A percentile compares a stretch with the other conserved stretches of the same genome.
Conservation (phyloP, 192 early-diverging fungal species). For the Obelidium mucronatum region DNA sequence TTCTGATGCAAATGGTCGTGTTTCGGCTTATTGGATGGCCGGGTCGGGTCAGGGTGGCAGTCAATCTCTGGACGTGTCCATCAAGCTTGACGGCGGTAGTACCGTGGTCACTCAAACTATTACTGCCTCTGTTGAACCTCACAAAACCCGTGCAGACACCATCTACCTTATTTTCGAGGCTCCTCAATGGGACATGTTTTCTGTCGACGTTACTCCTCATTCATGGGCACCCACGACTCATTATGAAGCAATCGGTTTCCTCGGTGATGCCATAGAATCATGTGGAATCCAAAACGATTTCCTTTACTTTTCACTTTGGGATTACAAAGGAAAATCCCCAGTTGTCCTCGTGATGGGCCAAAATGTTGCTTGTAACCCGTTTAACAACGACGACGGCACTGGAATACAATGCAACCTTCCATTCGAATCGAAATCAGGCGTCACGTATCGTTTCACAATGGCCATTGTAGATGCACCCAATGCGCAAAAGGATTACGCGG, state of each 20-base stretch:
- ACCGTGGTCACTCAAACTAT: neutral
- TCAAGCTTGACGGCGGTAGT: neutral
- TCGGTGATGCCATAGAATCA: too few species aligned
- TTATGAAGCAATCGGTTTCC: constrained; percentile 20
- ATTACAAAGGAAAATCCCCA: neutral
- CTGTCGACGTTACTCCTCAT: constrained; percentile 2
- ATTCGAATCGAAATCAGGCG: neutral
- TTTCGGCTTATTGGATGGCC: constrained; percentile 7
- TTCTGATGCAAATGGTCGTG: neutral
- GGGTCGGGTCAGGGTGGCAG: neutral
- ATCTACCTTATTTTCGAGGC: constrained; percentile 7
- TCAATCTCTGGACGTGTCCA: constrained; percentile 8
- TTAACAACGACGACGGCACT: constrained; percentile 13
- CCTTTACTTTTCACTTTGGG: constrained; percentile 5
- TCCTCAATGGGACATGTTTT: constrained; percentile 6
- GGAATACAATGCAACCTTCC: constrained; percentile 6
- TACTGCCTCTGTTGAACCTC: neutral
- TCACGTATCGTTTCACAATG: constrained; percentile 8
- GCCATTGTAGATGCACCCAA: neutral
- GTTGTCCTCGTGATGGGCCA: neutral
- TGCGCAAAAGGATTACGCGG: constrained; percentile 3
- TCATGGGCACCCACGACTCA: constrained; percentile 15
- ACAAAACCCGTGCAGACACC: constrained; percentile 11
- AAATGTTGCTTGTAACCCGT: neutral
- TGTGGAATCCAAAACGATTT: constrained; percentile 18